These are phyloP conservation scores for Lecanosticta acicola DNA, from an alignment of 2,329 filamentous ascomycete species.

Conservation along the genomic window DNA sequence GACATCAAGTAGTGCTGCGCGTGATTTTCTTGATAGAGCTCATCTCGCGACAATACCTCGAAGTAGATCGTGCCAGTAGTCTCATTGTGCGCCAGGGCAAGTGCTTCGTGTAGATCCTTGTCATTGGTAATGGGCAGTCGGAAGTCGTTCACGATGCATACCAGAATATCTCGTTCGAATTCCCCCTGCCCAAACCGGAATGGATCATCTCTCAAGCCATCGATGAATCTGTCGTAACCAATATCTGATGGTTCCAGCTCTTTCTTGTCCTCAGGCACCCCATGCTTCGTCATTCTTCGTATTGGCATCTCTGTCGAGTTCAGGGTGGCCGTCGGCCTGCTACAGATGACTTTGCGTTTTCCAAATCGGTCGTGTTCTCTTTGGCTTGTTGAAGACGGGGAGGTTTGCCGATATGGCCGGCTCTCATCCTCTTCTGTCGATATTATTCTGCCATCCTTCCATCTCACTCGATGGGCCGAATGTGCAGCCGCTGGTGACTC, in stretches of 20 bases:
- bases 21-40: neutral
- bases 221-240: constrained; percentile 9
- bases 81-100: constrained; percentile 1
- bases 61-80: neutral
- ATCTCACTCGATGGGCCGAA: constrained; percentile 1
- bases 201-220: constrained; percentile 8
- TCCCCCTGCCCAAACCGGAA: no score
- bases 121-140: constrained; percentile 8
- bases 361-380: constrained; percentile 1
- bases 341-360: constrained; percentile 10
- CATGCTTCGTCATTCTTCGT: neutral
- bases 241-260: constrained; percentile 13
- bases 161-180: constrained; percentile 7
- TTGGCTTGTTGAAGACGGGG: neutral
- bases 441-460: constrained; percentile 5
- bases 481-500: no score
- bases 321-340: neutral
- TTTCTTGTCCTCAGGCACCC: neutral
- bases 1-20: no score
- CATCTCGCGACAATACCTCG: neutral
- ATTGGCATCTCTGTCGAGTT: neutral
- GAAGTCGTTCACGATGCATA: neutral
- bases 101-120: constrained; percentile 8
- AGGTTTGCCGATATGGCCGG: neutral
- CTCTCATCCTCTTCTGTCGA: neutral